A percentile compares a stretch with the other conserved stretches of the same genome.
These are phyloP conservation scores for Heliamphora exappendiculata DNA, from an alignment of 148 eudicot species.

Conservation along the genomic window DNA sequence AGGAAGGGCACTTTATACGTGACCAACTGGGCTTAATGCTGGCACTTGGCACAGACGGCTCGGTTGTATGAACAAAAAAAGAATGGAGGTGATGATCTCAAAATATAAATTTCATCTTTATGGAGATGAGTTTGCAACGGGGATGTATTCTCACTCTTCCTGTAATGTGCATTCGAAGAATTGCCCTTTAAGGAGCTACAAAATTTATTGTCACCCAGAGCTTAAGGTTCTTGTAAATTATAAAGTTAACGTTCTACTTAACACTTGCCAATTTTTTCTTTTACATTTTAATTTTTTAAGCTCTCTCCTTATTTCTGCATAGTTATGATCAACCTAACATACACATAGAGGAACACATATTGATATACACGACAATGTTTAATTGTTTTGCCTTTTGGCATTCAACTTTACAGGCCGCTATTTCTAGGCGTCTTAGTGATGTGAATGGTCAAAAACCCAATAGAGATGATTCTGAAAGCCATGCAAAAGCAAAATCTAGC, in stretches of 20 bases:
- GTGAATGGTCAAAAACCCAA: constrained; percentile 38
- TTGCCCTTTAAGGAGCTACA: too few species aligned
- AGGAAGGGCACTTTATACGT: too few species aligned
- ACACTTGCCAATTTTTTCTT: background rate
- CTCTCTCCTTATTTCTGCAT: background rate
- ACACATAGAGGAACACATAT: too few species aligned
- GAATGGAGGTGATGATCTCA: too few species aligned
- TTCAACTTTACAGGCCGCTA: constrained; percentile 57
- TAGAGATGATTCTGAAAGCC: constrained; percentile 36
- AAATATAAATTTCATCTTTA: too few species aligned
- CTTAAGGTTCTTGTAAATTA: background rate
- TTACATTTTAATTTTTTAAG: background rate
- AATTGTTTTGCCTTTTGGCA: background rate
- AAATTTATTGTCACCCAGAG: too few species aligned
- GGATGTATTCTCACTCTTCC: too few species aligned
- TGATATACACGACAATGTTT: background rate
- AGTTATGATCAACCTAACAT: background rate
- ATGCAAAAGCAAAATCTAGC: constrained; percentile 41
- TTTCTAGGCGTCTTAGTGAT: constrained; percentile 88
- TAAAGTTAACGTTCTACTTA: background rate
- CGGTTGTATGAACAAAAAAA: too few species aligned
- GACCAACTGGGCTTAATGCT: too few species aligned
- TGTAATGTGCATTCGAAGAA: too few species aligned
- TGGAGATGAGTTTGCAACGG: too few species aligned
- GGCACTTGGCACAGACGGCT: too few species aligned